phyloP scores from a whole-genome alignment of 352 stramenopile species.

The Blastocystis sp. region DNA sequence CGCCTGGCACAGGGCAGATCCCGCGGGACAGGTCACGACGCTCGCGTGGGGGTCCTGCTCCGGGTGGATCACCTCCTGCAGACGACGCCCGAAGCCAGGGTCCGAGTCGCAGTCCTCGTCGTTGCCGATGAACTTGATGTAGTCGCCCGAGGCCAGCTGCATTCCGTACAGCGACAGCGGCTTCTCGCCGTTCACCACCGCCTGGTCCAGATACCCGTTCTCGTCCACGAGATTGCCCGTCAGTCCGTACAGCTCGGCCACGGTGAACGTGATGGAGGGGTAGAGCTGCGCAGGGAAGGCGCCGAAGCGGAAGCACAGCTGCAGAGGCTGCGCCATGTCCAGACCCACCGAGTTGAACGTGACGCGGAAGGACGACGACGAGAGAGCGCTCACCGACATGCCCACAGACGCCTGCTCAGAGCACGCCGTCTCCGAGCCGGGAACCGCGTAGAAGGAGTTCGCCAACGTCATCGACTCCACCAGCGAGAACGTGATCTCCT shows the following conservation, averaged over 20 bases:
- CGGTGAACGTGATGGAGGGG: conserved; percentile 33
- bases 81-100: conserved; percentile 11
- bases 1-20: neutral
- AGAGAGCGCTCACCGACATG: neutral
- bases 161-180: conserved; percentile 36
- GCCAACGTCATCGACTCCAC: neutral
- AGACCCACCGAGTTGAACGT: neutral
- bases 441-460: conserved; percentile 24
- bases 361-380: neutral
- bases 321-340: neutral
- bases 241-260: conserved; percentile 41
- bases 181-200: conserved; percentile 30
- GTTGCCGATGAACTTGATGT: conserved; percentile 54
- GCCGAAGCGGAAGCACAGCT: conserved; percentile 51
- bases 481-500: conserved; percentile 45
- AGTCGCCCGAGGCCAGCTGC: conserved; percentile 36
- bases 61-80: neutral
- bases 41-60: neutral
- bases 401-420: neutral
- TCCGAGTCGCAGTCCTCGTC: conserved; percentile 50
- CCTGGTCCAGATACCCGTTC: conserved; percentile 6
- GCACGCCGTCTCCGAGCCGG: neutral
- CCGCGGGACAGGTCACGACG: conserved; percentile 12
- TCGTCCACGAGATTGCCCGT: conserved; percentile 33
- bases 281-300: conserved; percentile 27